Evolutionary conservation across 345 rosid genomes (phyloP).

Genomic region (Salix suchowensis): DNA sequence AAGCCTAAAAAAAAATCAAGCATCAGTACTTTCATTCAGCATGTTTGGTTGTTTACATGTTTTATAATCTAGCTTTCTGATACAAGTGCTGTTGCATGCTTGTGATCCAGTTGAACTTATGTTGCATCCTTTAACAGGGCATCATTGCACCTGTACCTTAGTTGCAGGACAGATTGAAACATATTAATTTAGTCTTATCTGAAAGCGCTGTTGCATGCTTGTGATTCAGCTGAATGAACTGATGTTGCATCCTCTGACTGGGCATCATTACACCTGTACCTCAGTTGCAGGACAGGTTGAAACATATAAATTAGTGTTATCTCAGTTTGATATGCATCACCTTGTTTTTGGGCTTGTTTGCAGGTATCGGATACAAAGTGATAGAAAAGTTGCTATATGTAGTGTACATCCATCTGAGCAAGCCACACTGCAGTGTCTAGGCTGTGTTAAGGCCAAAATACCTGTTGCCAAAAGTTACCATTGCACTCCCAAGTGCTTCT

Average conservation of each 20-base stretch:
- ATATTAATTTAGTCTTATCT: not conserved
- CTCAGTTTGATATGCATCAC: not conserved
- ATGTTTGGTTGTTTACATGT: not conserved
- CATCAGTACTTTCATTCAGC: not conserved
- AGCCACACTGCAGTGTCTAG: slow-evolving; percentile 87
- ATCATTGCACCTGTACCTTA: not conserved
- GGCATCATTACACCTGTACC: not conserved
- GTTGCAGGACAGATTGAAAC: not conserved
- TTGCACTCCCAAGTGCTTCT: slow-evolving; percentile 86
- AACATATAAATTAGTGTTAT: not conserved
- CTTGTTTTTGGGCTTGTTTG: slow-evolving; percentile 20
- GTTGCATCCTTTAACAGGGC: not conserved
- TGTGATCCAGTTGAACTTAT: not conserved
- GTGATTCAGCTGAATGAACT: not conserved
- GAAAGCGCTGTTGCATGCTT: not conserved
- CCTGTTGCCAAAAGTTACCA: slow-evolving; percentile 88
- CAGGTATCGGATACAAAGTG: slow-evolving; percentile 94
- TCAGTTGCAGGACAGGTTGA: not conserved
- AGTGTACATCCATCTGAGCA: slow-evolving; percentile 87
- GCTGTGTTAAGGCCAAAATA: slow-evolving; percentile 80
- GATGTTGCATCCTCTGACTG: not conserved
- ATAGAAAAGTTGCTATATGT: slow-evolving; percentile 79
- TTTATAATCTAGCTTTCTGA: not conserved
- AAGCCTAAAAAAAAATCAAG: not conserved
- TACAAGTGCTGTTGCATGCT: not conserved